Conservation (phyloP, 345 rosid species). For the Citrus trifoliata region DNA sequence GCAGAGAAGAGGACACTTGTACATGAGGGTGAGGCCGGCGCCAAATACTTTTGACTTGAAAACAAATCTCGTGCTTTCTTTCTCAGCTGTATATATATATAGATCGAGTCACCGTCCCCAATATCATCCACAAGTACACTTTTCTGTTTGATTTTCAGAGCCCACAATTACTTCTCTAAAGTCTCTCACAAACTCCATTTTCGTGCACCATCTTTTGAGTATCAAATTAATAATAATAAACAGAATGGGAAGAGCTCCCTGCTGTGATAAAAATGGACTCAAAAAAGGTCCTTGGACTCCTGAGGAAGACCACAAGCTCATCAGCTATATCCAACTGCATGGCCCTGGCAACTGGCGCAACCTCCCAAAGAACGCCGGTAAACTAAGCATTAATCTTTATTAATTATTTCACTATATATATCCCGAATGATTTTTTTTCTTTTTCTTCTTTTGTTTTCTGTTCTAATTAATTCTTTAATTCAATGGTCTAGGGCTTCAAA, state of each 20-base stretch:
- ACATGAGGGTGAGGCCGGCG: conserved; percentile 33
- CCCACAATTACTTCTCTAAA: background rate
- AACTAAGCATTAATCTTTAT: background rate
- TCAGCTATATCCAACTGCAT: conserved; percentile 52
- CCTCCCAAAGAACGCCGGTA: conserved; percentile 84
- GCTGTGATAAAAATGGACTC: conserved; percentile 76
- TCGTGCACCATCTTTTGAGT: background rate
- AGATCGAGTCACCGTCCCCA: conserved; percentile 12
- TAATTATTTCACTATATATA: background rate
- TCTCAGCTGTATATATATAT: conserved; percentile 5
- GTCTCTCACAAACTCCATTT: background rate
- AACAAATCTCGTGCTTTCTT: background rate
- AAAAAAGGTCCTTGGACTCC: conserved; percentile 90
- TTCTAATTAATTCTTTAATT: background rate
- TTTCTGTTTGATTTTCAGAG: background rate
- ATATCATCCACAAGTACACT: background rate
- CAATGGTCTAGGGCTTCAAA: conserved; percentile 58
- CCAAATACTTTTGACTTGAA: conserved; percentile 45
- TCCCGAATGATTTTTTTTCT: background rate
- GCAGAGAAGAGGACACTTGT: background rate
- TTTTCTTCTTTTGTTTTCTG: no score
- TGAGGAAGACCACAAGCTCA: conserved; percentile 70
- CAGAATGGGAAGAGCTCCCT: conserved; percentile 77
- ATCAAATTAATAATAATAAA: background rate
- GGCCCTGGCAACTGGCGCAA: conserved; percentile 75